A percentile compares a stretch with the other conserved stretches of the same genome.
phyloP scores from a whole-genome alignment of 1,284 basidiomycete species.

The Cryptococcus depauperatus region DNA sequence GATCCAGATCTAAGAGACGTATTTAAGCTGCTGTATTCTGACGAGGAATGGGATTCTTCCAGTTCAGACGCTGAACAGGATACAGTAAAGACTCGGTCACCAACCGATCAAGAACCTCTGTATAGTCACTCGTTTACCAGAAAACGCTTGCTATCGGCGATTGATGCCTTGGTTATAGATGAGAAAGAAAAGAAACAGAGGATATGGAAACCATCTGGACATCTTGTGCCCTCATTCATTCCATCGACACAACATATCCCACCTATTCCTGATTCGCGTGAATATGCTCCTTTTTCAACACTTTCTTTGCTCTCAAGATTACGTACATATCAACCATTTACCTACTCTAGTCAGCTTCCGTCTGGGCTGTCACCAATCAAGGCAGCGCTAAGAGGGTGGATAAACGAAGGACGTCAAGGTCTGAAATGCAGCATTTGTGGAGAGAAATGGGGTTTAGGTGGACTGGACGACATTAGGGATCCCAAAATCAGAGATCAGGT shows the following conservation, averaged over 20 bases:
- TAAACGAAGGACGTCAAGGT: constrained; percentile 10
- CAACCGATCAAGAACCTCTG: not conserved
- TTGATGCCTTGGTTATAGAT: constrained; percentile 13
- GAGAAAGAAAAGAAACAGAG: constrained; percentile 5
- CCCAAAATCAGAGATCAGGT: constrained; percentile 23
- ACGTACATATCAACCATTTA: constrained; percentile 21
- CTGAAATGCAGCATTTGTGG: constrained; percentile 21
- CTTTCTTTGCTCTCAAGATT: constrained; percentile 30
- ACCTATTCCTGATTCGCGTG: constrained; percentile 9
- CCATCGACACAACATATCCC: constrained; percentile 24
- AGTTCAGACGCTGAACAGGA: constrained; percentile 13
- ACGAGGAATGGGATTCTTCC: constrained; percentile 12
- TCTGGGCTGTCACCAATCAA: constrained; percentile 12
- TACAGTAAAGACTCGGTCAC: no score
- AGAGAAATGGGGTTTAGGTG: constrained; percentile 10
- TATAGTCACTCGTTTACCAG: not conserved
- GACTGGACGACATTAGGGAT: constrained; percentile 18
- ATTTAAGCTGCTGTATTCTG: constrained; percentile 22
- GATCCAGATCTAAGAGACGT: constrained; percentile 27
- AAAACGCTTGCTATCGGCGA: constrained; percentile 18
- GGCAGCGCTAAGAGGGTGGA: constrained; percentile 30
- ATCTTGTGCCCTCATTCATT: constrained; percentile 4
- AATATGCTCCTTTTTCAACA: constrained; percentile 31
- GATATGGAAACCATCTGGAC: constrained; percentile 11
- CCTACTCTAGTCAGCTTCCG: constrained; percentile 13